phyloP scores from a whole-genome alignment of 768 basidiomycete species.

The Boletales sp. region DNA sequence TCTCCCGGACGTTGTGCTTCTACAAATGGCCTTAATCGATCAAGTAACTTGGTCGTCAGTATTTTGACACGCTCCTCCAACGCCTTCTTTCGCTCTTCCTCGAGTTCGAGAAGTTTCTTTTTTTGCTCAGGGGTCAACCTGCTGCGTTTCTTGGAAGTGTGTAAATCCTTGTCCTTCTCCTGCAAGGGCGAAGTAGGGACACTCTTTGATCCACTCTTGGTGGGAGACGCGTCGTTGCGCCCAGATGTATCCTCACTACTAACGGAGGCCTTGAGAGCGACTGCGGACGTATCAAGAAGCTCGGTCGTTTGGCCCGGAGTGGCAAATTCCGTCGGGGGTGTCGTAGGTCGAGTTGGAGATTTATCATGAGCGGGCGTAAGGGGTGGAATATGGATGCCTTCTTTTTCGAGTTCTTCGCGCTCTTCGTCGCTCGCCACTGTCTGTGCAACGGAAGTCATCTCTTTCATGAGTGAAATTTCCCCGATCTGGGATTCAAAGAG shows the following conservation, averaged over 20 bases:
- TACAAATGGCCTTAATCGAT: slow-evolving; percentile 85
- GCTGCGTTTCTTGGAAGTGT: slow-evolving; percentile 31
- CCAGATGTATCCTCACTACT: slow-evolving; percentile 17
- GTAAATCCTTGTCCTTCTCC: slow-evolving; percentile 39
- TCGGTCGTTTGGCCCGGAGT: slow-evolving; percentile 2
- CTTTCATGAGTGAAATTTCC: slow-evolving; percentile 94
- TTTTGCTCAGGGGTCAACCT: slow-evolving; percentile 80
- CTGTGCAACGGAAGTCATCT: slow-evolving; percentile 80
- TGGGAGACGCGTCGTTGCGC: slow-evolving; percentile 14
- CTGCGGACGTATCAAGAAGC: slow-evolving; percentile 13
- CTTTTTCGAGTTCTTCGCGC: slow-evolving; percentile 79
- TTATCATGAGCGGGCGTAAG: slow-evolving; percentile 15
- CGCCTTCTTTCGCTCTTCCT: slow-evolving; percentile 73
- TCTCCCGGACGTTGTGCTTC: slow-evolving; percentile 83
- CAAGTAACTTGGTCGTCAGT: slow-evolving; percentile 76
- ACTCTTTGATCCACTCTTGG: slow-evolving; percentile 20
- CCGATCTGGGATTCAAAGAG: slow-evolving; percentile 63
- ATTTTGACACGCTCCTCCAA: slow-evolving; percentile 74
- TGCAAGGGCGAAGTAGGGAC: slow-evolving; percentile 23
- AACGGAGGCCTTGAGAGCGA: slow-evolving; percentile 17
- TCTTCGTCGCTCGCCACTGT: slow-evolving; percentile 94
- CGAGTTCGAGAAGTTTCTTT: slow-evolving; percentile 78
- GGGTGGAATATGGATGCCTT: slow-evolving; percentile 39
- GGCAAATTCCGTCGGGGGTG: slow-evolving; percentile 12
- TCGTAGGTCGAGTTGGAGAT: slow-evolving; percentile 13